phyloP scores from a whole-genome alignment of 495 filamentous ascomycete species.

The Penicillium salamii region DNA sequence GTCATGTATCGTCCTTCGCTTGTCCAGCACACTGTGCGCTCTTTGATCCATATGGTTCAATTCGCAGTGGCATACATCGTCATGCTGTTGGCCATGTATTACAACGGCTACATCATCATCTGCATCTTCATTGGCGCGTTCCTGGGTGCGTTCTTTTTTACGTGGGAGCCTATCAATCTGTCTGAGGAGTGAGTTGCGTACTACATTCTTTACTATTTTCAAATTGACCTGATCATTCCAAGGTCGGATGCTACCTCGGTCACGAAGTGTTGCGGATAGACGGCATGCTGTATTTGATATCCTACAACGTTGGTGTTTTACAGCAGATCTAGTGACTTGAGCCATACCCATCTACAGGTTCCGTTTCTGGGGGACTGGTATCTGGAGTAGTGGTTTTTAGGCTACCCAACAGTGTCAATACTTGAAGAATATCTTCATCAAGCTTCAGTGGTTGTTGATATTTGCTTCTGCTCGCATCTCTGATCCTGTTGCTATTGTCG shows the following conservation, averaged over 20 bases:
- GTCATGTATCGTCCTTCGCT: constrained; percentile 44
- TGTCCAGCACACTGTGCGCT: constrained; percentile 59
- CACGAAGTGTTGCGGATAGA: constrained; percentile 5
- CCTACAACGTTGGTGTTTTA: neutral
- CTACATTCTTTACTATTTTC: neutral
- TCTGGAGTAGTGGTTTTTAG: no score
- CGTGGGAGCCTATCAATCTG: constrained; percentile 44
- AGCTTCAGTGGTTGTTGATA: no score
- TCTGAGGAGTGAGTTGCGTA: constrained; percentile 14
- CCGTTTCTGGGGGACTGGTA: no score
- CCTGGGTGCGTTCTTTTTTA: constrained; percentile 57
- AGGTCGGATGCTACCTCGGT: constrained; percentile 3
- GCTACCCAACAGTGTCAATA: no score
- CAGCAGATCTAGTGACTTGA: neutral
- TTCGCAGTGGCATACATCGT: constrained; percentile 70
- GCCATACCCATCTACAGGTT: no score
- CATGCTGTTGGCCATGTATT: constrained; percentile 69
- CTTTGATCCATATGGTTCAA: constrained; percentile 61
- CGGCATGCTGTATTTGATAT: neutral
- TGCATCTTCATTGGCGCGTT: constrained; percentile 62
- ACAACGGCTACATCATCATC: constrained; percentile 63
- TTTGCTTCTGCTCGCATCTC: no score
- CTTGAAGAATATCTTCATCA: no score
- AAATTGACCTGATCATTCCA: neutral
- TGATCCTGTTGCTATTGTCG: no score